Base-by-base conservation (phyloP, 2,329 filamentous ascomycete species). In the Aspergillus tamarii region DNA sequence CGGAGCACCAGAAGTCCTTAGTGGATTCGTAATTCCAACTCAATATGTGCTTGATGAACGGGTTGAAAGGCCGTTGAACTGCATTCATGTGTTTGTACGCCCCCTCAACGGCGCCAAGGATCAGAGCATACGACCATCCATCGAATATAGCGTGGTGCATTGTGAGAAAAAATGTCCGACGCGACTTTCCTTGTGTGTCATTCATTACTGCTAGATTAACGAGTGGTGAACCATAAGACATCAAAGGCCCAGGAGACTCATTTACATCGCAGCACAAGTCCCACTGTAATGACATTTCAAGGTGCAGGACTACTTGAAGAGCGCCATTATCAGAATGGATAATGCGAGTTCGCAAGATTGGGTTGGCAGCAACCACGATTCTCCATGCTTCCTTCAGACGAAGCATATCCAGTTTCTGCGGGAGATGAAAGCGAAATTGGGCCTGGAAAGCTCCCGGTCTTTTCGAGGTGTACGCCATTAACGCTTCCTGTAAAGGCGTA, bases 11-110 rank as follows among this genome's bases (percentile, higher is more conserved):
- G 4, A 46, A 61, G 11, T 14, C 23, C 23, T 23, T n/a, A 23
- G 59, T 52, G 2, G 28, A 19, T 10, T 55, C 39, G 78, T 73
- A 8, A 23, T 54, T 3, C 1, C 34, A 19, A 36, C 8, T 12
- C 3, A 23, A 7, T 10, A 54, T 32, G 21, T 79, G 71, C 5
- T 84, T 78, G 48, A 88, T 78, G 23, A 85, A 78, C 32, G 75
- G 75, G 65, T 86, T 84, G 70, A 87, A 84, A 12, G 78, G 73
- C n/a, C 77, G 74, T 65, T 86, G 84, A 0, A 84, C 84, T 26
- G 78, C 11, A 14, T 34, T 3, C 12, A 30, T 9, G 7, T 41
- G 58, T 26, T 53, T 50, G 50, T 73, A 72, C 9, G 66, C 70
- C 41, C 62, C 60, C 30, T 69, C 62, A 16, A 74, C 68, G 50